Evolutionary conservation across 2,329 filamentous ascomycete species (phyloP).

Genomic region (Hypoxylon sp.): DNA sequence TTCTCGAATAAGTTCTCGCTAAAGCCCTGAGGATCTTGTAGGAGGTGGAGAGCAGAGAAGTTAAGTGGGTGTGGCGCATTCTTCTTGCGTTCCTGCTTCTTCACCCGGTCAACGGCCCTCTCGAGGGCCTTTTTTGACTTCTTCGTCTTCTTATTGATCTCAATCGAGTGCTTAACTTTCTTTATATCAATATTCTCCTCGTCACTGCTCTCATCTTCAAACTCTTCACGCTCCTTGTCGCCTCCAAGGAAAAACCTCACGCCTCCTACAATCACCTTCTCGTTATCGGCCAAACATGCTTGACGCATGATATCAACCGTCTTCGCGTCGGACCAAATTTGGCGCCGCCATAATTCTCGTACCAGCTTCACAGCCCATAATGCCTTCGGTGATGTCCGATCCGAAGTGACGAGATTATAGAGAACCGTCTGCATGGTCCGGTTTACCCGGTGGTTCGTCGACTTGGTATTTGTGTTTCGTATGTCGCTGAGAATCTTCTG

Average conservation of each 20-base stretch:
- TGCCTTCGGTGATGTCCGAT: constrained; percentile 86
- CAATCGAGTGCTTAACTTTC: constrained; percentile 85
- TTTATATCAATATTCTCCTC: constrained; percentile 84
- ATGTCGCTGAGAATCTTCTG: constrained; percentile 93
- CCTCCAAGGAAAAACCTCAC: constrained; percentile 96
- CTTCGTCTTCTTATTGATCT: constrained; percentile 96
- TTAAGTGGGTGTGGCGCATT: constrained; percentile 88
- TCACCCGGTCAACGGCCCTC: constrained; percentile 85
- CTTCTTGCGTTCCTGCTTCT: constrained; percentile 89
- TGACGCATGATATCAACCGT: constrained; percentile 99
- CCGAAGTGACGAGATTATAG: constrained; percentile 90
- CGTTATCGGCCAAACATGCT: constrained; percentile 87
- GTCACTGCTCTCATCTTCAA: constrained; percentile 89
- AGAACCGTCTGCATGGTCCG: constrained; percentile 92
- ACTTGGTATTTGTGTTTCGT: constrained; percentile 86
- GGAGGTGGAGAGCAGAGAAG: constrained; percentile 93
- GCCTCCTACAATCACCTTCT: constrained; percentile 90
- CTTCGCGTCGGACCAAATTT: constrained; percentile 95
- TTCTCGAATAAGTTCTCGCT: constrained; percentile 91
- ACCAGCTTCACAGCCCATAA: constrained; percentile 98
- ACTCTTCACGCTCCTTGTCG: constrained; percentile 94
- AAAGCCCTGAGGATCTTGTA: constrained; percentile 95
- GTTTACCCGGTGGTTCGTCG: constrained; percentile 93
- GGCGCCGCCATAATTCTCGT: constrained; percentile 94
- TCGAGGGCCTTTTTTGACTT: constrained; percentile 86